Evolutionary conservation across 768 basidiomycete species (phyloP), one percentile per base, ranked within the genome.

Genomic region (Boletus eberwhitei): DNA sequence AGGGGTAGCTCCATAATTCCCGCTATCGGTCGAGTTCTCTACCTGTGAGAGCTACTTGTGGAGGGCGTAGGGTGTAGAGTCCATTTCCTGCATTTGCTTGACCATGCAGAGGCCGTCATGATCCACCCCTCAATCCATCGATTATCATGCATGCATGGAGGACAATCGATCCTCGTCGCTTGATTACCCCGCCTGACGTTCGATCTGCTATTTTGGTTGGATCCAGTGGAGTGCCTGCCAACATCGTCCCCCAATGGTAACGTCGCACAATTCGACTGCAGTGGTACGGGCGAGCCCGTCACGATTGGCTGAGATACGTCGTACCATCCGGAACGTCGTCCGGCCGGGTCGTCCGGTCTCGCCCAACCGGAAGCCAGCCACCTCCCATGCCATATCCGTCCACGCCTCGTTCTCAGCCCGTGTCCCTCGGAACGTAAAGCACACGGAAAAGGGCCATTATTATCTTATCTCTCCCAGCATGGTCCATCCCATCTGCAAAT

Each of bases 391-490:
- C 47, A 29, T 44, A 50, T 48, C 35, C 22, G 56, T 55, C 53
- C 57, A 19, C 2, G 39, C 13, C 12, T 48, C 52, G 31, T 54
- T 54, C 48, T 50, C 52, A 24, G 21, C 34, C 63, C 58, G 66
- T 29, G 37, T 42, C 29, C 37, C 26, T 52, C 65, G 65, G 65
- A 41, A 35, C 21, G 26, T 34, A 47, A 22, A n/a, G 24, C 49
- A 22, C 43, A 49, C 50, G 51, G 17, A 35, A 31, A 38, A 36
- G 14, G 14, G 9, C 21, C 53, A 38, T 42, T 37, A 48, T 56
- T 43, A 65, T 66, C 61, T 65, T 65, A 65, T 68, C 61, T 14
- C 39, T 34, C 54, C 12, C 36, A 55, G 11, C 43, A 26, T 51
- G 26, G 8, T 13, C n/a, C 22, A 29, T 12, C 39, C 39, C 43